These are phyloP conservation scores for Copromyces sp. DNA, from an alignment of 495 filamentous ascomycete species.

Conservation along the genomic window DNA sequence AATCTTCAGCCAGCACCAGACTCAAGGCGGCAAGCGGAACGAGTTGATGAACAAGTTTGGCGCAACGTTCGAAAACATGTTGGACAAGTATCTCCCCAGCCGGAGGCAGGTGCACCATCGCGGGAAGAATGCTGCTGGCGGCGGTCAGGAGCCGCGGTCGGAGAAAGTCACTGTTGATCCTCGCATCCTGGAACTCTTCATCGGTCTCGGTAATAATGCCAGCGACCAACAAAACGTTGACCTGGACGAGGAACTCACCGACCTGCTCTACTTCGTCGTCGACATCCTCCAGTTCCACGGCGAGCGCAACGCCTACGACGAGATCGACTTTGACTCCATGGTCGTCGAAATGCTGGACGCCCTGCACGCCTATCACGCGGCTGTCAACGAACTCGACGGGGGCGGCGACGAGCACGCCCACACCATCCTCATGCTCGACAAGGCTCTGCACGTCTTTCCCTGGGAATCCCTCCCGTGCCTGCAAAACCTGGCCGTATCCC, in stretches of 20 bases:
- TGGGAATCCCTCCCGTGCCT: conserved; percentile 94
- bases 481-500: conserved; percentile 64
- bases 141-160: conserved; percentile 12
- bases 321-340: conserved; percentile 91
- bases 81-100: conserved; percentile 84
- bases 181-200: conserved; percentile 75
- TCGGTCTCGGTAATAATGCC: conserved; percentile 57
- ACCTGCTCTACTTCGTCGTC: conserved; percentile 89
- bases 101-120: conserved; percentile 43
- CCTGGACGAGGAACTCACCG: conserved; percentile 74
- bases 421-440: conserved; percentile 89
- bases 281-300: conserved; percentile 96
- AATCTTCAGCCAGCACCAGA: conserved; percentile 64
- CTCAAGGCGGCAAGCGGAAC: conserved; percentile 30
- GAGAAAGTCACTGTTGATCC: conserved; percentile 54
- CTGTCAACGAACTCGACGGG: conserved; percentile 30
- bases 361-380: conserved; percentile 60
- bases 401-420: conserved; percentile 42
- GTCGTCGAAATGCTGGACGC: conserved; percentile 75
- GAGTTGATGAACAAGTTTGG: conserved; percentile 64
- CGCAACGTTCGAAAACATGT: conserved; percentile 63
- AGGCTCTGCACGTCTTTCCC: conserved; percentile 76
- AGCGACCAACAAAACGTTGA: conserved; percentile 47
- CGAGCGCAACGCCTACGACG: conserved; percentile 93
- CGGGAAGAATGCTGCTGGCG: conserved; percentile 26